Conservation (phyloP, 345 rosid genomes). For the Dovyalis caffra region DNA sequence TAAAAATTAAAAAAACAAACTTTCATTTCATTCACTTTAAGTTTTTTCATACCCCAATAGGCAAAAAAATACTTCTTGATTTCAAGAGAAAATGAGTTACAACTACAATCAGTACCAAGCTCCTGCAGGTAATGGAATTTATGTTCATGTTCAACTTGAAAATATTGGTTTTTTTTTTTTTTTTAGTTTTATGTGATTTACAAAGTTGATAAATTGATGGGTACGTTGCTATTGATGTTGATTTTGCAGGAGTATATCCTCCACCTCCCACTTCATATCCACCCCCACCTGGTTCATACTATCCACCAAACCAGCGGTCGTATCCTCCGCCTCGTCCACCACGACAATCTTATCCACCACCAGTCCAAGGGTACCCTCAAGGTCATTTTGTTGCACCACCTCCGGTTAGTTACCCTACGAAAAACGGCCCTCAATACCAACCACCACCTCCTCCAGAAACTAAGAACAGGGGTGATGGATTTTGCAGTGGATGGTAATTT, state of each 20-base stretch:
- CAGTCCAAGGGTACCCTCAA: slow-evolving; percentile 1
- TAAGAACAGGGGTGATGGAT: slow-evolving; percentile 7
- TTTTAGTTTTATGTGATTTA: neutral
- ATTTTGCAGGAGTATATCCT: neutral
- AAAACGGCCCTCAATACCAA: neutral
- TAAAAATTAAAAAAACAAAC: too few relatives aligned
- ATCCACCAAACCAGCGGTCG: neutral
- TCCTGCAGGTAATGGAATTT: neutral
- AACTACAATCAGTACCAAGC: neutral
- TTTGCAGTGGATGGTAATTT: slow-evolving; percentile 15
- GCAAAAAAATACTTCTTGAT: too few relatives aligned
- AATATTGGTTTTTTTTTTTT: neutral
- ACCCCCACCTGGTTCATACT: slow-evolving; percentile 1
- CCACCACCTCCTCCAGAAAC: slow-evolving; percentile 5
- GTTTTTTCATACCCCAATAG: too few relatives aligned
- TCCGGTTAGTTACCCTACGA: slow-evolving; percentile 22
- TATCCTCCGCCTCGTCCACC: neutral
- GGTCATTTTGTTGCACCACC: slow-evolving; percentile 28
- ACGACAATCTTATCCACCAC: neutral
- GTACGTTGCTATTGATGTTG: neutral
- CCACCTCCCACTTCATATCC: slow-evolving; percentile 4
- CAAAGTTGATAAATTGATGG: neutral
- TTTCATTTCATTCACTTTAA: too few relatives aligned
- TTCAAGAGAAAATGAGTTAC: neutral
- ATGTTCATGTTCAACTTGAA: neutral